Percentiles rank a stretch among this genome's conserved stretches.
These are phyloP conservation scores for Sarocladiaceae sp. DNA, from an alignment of 2,329 filamentous ascomycete species.

Conservation along the genomic window DNA sequence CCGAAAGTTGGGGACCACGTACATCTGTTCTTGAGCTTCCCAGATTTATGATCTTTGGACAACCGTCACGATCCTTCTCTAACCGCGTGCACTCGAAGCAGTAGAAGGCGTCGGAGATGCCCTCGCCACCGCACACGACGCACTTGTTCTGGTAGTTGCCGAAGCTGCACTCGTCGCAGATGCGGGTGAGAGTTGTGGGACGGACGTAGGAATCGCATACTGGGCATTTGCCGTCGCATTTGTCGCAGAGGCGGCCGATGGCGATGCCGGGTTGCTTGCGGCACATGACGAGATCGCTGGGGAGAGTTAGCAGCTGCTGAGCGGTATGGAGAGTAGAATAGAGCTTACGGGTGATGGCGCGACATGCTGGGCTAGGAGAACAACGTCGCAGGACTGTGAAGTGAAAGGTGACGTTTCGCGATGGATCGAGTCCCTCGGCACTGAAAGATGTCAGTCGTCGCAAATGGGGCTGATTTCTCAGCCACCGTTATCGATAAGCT, in stretches of 20 bases:
- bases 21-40: slow-evolving; percentile 94
- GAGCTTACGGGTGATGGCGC: slow-evolving; percentile 88
- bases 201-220: slow-evolving; percentile 99
- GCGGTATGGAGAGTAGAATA: slow-evolving; percentile 17
- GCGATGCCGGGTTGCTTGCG: slow-evolving; percentile 97
- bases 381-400: neutral
- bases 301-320: slow-evolving; percentile 9
- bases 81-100: slow-evolving; percentile 97
- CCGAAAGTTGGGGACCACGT: slow-evolving; percentile 13
- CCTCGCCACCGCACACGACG: slow-evolving; percentile 96
- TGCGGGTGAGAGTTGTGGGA: slow-evolving; percentile 92
- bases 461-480: slow-evolving; percentile 7
- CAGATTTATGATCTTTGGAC: slow-evolving; percentile 98
- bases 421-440: neutral
- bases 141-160: slow-evolving; percentile 99
- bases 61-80: slow-evolving; percentile 95
- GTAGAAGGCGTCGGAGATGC: slow-evolving; percentile 97
- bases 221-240: slow-evolving; percentile 99
- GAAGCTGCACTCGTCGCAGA: slow-evolving; percentile 99
- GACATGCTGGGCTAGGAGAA: slow-evolving; percentile 59
- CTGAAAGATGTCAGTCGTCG: neutral
- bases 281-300: slow-evolving; percentile 96
- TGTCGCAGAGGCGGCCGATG: slow-evolving; percentile 98
- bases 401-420: neutral
- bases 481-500: neutral